These are phyloP conservation scores for Raffaelea arxii DNA, from an alignment of 2,329 filamentous ascomycete species.

Conservation along the genomic window DNA sequence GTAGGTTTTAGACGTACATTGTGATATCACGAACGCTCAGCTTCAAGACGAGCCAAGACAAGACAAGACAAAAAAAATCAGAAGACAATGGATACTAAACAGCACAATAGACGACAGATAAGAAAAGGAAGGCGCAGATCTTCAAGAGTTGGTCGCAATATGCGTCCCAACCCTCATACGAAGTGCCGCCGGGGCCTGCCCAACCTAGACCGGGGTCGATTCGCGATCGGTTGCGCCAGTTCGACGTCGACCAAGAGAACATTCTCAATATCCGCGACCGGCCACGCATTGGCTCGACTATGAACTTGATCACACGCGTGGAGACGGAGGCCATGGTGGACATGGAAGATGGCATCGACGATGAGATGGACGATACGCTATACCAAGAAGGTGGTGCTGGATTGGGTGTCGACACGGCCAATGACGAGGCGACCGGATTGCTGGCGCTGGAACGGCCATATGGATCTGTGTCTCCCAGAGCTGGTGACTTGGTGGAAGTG, in stretches of 20 bases:
- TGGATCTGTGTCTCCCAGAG: constrained; percentile 16
- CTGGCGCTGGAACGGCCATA: constrained; percentile 9
- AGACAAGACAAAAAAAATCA: no score
- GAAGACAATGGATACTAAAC: no score
- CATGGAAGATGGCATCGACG: constrained; percentile 11
- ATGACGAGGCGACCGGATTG: constrained; percentile 11
- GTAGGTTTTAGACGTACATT: no score
- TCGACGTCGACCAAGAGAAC: not conserved
- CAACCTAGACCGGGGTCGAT: constrained; percentile 16
- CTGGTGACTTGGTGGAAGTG: constrained; percentile 44
- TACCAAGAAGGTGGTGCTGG: constrained; percentile 17
- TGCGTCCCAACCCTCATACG: no score
- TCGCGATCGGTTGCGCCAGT: constrained; percentile 30
- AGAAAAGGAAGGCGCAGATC: not conserved
- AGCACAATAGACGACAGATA: no score
- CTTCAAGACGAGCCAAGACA: no score
- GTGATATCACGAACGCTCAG: no score
- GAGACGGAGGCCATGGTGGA: constrained; percentile 21
- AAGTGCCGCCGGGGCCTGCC: no score
- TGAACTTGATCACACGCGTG: constrained; percentile 26
- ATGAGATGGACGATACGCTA: not conserved
- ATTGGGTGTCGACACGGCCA: constrained; percentile 20
- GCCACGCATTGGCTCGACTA: constrained; percentile 16
- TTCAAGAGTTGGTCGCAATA: not conserved
- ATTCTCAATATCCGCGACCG: constrained; percentile 14